These are phyloP conservation scores for Cochlearia excelsa DNA, from an alignment of 345 rosid species.

Conservation along the genomic window DNA sequence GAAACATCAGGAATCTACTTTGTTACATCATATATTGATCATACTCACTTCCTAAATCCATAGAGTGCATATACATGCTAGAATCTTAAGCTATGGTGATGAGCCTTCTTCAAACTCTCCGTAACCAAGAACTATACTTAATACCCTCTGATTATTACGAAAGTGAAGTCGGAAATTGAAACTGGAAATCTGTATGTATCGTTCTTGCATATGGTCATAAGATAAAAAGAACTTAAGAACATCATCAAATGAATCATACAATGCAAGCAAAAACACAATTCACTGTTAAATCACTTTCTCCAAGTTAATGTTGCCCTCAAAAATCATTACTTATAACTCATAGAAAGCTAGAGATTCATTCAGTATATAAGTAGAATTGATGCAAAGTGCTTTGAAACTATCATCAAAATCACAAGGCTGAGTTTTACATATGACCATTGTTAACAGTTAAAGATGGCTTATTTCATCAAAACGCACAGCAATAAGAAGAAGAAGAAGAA, in stretches of 20 bases:
- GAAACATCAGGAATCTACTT: no score
- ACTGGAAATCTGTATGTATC: not conserved
- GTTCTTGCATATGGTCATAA: not conserved
- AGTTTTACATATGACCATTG: slow-evolving; percentile 23
- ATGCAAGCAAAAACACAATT: no score
- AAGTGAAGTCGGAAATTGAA: slow-evolving; percentile 1
- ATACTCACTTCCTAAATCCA: not conserved
- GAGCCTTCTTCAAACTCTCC: slow-evolving; percentile 4
- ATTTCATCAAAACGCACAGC: slow-evolving; percentile 22
- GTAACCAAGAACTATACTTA: not conserved
- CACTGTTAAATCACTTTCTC: not conserved
- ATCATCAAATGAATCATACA: not conserved
- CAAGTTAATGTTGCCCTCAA: not conserved
- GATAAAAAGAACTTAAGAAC: not conserved
- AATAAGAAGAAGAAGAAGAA: slow-evolving; percentile 17
- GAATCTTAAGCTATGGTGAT: slow-evolving; percentile 4
- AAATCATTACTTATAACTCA: not conserved
- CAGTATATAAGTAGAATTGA: slow-evolving; percentile 1
- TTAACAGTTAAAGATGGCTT: slow-evolving; percentile 28
- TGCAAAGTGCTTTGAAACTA: slow-evolving; percentile 15
- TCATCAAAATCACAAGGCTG: slow-evolving; percentile 8
- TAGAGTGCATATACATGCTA: not conserved
- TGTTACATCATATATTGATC: no score
- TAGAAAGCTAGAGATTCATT: not conserved
- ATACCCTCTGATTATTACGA: not conserved